Evolutionary conservation across 225 moss, liverwort and hornwort genomes (phyloP), one percentile per base, ranked within the genome.

Genomic region (Straminergon stramineum): DNA sequence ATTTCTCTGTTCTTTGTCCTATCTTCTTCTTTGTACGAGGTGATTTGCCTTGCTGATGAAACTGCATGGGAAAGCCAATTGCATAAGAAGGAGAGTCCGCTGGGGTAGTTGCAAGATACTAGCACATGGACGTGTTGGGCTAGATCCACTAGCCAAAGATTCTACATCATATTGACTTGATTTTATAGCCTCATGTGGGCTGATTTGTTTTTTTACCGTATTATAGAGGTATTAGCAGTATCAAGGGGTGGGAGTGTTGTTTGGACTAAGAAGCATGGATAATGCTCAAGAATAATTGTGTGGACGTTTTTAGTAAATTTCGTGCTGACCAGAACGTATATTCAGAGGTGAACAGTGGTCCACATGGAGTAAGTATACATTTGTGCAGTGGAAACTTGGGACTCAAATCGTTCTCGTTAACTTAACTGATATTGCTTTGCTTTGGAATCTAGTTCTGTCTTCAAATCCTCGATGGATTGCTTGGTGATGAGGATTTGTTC

Each of bases 321-420:
- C 23, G 24, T 41, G 8, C 14, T n/a, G n/a, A n/a, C n/a, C n/a
- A n/a, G n/a, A n/a, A 24, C 41, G 41, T 24, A 15, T 24, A 41
- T 71, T 41, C 8, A 71, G 2, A 41, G 24, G 70, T 39, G 23
- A n/a, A n/a, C n/a, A n/a, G n/a, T n/a, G n/a, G n/a, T n/a, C n/a
- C n/a, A n/a, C n/a, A n/a, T n/a, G n/a, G n/a, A n/a, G n/a, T n/a
- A n/a, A n/a, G n/a, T n/a, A n/a, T n/a, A 22, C 23, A 69, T 11
- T n/a, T 69, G 69, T 13, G 23, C 21, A n/a, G 1, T 22, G 2
- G 69, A 4, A n/a, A 69, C 12, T n/a, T n/a, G 3, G 0, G 11
- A 69, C n/a, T n/a, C 4, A 22, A 3, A n/a, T 69, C n/a, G 22
- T n/a, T 69, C 7, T n/a, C 22, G 13, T 28, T 13, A 60, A 43